Conservation (phyloP, 2,329 filamentous ascomycete species). For the Apiospora rasikravindrae region DNA sequence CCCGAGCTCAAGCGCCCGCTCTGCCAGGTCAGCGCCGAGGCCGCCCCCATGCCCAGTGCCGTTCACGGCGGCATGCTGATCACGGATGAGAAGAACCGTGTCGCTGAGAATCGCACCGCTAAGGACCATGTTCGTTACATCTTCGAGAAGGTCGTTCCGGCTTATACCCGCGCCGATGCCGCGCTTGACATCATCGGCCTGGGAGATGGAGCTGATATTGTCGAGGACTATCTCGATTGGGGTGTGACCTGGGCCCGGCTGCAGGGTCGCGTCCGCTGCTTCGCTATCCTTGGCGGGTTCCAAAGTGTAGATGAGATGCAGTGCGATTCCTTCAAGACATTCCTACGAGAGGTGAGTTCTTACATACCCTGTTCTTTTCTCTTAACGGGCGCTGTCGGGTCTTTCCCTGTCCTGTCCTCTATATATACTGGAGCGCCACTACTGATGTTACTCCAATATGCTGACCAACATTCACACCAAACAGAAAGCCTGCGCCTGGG, state of each 20-base stretch:
- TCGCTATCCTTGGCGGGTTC: slow-evolving; percentile 57
- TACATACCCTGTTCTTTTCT: neutral
- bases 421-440: neutral
- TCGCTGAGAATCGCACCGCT: slow-evolving; percentile 63
- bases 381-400: neutral
- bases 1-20: slow-evolving; percentile 65
- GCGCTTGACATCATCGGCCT: slow-evolving; percentile 74
- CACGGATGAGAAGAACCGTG: slow-evolving; percentile 60
- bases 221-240: slow-evolving; percentile 63
- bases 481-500: slow-evolving; percentile 66
- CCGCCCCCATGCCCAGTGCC: slow-evolving; percentile 65
- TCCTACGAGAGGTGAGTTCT: slow-evolving; percentile 54
- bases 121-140: slow-evolving; percentile 69
- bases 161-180: slow-evolving; percentile 52
- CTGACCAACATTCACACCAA: neutral
- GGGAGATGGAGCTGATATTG: slow-evolving; percentile 66
- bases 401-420: neutral
- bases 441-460: neutral
- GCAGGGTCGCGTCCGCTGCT: slow-evolving; percentile 49
- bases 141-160: slow-evolving; percentile 66
- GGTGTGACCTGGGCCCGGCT: slow-evolving; percentile 56
- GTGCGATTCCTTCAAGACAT: slow-evolving; percentile 52
- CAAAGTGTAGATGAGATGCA: slow-evolving; percentile 45
- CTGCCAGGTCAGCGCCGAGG: slow-evolving; percentile 60
- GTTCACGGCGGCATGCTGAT: slow-evolving; percentile 62